Conservation (phyloP, 495 filamentous ascomycete species). For the Tuber melanosporum region DNA sequence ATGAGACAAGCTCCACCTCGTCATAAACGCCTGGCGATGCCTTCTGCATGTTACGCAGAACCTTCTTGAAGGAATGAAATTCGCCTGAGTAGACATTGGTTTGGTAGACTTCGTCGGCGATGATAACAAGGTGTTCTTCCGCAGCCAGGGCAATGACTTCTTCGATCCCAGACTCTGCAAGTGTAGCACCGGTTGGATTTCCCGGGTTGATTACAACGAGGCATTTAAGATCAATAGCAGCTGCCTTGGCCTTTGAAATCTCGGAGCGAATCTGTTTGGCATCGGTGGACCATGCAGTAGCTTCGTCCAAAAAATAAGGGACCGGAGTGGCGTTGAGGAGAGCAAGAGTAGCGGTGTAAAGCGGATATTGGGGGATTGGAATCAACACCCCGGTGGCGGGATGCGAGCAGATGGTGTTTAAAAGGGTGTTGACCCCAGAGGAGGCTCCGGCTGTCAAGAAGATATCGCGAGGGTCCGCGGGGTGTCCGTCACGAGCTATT, state of each 20-base stretch:
- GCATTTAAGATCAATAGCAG: slow-evolving; percentile 78
- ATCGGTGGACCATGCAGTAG: slow-evolving; percentile 78
- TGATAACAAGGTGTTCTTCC: slow-evolving; percentile 74
- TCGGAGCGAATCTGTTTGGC: slow-evolving; percentile 64
- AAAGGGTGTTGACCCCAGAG: slow-evolving; percentile 83
- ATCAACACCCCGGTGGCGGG: slow-evolving; percentile 81
- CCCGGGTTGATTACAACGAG: slow-evolving; percentile 98
- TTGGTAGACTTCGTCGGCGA: slow-evolving; percentile 98
- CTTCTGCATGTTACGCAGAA: slow-evolving; percentile 75
- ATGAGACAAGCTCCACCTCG: slow-evolving; percentile 74
- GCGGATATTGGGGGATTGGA: slow-evolving; percentile 94
- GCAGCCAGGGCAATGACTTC: slow-evolving; percentile 76
- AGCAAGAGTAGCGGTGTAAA: slow-evolving; percentile 90
- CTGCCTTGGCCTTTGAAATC: slow-evolving; percentile 60
- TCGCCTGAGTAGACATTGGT: slow-evolving; percentile 93
- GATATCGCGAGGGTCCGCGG: slow-evolving; percentile 67
- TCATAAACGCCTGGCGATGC: slow-evolving; percentile 67
- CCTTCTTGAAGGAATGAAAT: slow-evolving; percentile 91
- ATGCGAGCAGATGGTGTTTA: slow-evolving; percentile 77
- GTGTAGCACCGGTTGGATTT: slow-evolving; percentile 87
- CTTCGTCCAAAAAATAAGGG: slow-evolving; percentile 86
- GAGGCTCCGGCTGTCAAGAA: slow-evolving; percentile 88
- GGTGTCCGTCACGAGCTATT: slow-evolving; percentile 73
- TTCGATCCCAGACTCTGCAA: slow-evolving; percentile 69
- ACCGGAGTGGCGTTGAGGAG: slow-evolving; percentile 81